Base-by-base conservation (phyloP, 352 stramenopile species). In the Phytopythium delawarense region DNA sequence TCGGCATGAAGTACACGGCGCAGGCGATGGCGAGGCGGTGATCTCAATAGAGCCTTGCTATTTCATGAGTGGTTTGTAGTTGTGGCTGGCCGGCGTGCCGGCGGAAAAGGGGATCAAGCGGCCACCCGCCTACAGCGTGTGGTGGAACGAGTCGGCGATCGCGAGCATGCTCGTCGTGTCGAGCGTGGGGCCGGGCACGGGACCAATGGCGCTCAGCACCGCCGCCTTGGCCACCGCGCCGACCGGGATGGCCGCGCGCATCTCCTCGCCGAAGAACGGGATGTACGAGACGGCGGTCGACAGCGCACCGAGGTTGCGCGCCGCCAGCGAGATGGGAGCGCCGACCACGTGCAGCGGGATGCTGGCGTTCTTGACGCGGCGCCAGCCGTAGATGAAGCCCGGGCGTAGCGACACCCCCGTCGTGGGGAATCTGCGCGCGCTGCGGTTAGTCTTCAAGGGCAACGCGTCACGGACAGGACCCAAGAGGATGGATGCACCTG, bases 331-430 rank as follows among this genome's bases (percentile, higher is more conserved):
- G 45, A 96, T 83, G 4, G 90, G 90, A 4, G 66, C 74, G 13
- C 90, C 90, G 23, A 85, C 62, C 23, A 92, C 62, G 35, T 97
- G 88, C 57, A 96, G 65, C 39, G 90, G 88, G 62, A 91, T 64
- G 42, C 79, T 81, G 65, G 72, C 80, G 48, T 85, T 84, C 25
- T 82, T 82, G 11, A 83, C 75, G 49, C 79, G 83, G 40, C 88
- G 76, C 66, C 74, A 78, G 23, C 91, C 91, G 61, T 96, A 97
- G 52, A 97, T 94, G 73, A 97, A 97, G 30, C 91, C 91, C 23
- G 89, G 89, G 42, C 89, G 81, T 34, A 97, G 67, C 46, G 84
- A 89, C 1, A 96, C 87, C 11, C 92, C 87, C 0, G 80, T 87
- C 2, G 69, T 67, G 18, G 89, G 88, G 63, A 94, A 97, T 40